Evolutionary conservation across 2,329 filamentous ascomycete species (phyloP).

Genomic region (Ophiostoma ulmi): DNA sequence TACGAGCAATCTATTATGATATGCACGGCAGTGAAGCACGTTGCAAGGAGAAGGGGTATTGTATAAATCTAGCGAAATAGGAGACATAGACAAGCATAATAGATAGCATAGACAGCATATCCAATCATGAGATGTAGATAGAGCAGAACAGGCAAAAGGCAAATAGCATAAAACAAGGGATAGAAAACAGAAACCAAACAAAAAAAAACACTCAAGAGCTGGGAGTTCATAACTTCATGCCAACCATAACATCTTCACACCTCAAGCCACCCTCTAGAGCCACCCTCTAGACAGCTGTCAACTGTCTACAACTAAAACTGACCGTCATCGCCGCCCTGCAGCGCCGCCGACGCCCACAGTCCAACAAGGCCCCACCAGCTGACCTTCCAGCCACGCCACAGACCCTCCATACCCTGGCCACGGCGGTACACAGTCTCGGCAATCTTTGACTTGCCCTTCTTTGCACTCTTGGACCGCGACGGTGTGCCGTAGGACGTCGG

Average conservation of each 20-base stretch:
- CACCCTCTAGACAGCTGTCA: background rate
- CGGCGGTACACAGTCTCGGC: slow-evolving; percentile 46
- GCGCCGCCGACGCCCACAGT: slow-evolving; percentile 63
- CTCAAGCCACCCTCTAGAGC: background rate
- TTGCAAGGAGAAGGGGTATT: slow-evolving; percentile 19
- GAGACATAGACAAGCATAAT: slow-evolving; percentile 5
- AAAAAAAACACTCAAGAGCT: slow-evolving; percentile 17
- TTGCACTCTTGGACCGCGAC: slow-evolving; percentile 30
- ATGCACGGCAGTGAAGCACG: background rate
- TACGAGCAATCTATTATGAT: too few relatives aligned
- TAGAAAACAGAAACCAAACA: background rate
- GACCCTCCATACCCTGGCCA: slow-evolving; percentile 63
- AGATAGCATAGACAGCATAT: background rate
- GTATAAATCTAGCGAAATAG: slow-evolving; percentile 14
- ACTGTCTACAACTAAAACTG: slow-evolving; percentile 44
- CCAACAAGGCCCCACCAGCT: slow-evolving; percentile 73
- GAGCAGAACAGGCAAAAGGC: background rate
- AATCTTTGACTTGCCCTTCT: slow-evolving; percentile 31
- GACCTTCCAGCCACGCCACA: slow-evolving; percentile 71
- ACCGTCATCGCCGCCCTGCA: slow-evolving; percentile 57
- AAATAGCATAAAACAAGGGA: background rate
- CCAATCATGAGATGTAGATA: slow-evolving; percentile 1
- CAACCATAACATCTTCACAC: slow-evolving; percentile 7
- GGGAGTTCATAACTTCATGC: slow-evolving; percentile 24
- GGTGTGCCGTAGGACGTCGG: slow-evolving; percentile 33